Conservation (phyloP, 352 stramenopile species). For the Phytophthora niederhauseri region DNA sequence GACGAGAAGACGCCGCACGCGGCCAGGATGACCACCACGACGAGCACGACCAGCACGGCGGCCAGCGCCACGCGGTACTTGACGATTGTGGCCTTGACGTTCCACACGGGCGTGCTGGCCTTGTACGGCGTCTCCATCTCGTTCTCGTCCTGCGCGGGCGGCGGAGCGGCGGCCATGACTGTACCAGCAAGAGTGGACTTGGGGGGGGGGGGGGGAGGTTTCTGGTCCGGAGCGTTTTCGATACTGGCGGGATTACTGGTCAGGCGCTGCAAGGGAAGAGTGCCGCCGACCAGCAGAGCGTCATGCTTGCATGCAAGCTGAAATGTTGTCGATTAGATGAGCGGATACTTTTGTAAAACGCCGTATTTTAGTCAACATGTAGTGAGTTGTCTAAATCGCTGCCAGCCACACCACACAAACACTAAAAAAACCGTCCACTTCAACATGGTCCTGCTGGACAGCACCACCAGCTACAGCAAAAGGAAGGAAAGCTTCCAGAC, state of each 20-base stretch:
- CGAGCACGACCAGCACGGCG: conserved; percentile 26
- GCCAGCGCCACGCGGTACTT: conserved; percentile 41
- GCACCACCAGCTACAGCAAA: too few relatives aligned
- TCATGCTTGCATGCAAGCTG: conserved; percentile 18
- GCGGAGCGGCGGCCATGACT: conserved; percentile 7
- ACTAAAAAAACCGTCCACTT: background rate
- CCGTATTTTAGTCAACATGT: background rate
- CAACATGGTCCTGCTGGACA: background rate
- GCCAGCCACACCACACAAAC: background rate
- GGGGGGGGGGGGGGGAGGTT: too few relatives aligned
- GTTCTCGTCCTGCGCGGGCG: conserved; percentile 17
- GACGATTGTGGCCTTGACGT: conserved; percentile 40
- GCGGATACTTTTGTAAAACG: background rate
- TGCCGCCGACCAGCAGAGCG: background rate
- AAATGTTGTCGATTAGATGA: conserved; percentile 26
- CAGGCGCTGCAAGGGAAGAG: background rate
- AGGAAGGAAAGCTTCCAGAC: conserved; percentile 6
- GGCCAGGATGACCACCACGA: conserved; percentile 32
- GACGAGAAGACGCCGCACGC: conserved; percentile 37
- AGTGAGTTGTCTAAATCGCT: background rate
- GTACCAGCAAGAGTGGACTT: background rate
- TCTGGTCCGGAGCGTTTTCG: conserved; percentile 9
- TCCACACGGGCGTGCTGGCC: conserved; percentile 35
- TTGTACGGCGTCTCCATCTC: conserved; percentile 37
- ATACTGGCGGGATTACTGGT: conserved; percentile 3